phyloP scores from a whole-genome alignment of 495 filamentous ascomycete genomes.

The Hypoxylon subgilvum region DNA sequence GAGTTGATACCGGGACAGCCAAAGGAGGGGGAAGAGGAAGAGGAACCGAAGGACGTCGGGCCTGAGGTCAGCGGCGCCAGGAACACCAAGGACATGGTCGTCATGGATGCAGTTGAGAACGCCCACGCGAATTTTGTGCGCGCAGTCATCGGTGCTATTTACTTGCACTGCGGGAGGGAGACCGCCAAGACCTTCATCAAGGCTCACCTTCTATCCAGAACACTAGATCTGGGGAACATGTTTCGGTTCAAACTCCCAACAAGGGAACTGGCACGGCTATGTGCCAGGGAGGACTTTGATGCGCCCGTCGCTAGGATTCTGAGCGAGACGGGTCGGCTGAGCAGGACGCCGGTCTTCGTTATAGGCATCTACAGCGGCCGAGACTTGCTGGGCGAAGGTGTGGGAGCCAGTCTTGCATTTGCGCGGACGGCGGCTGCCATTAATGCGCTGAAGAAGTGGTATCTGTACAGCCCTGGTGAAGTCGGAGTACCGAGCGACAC shows the following conservation, averaged over 20 bases:
- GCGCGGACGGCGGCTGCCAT: conserved; percentile 80
- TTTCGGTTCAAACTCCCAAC: conserved; percentile 86
- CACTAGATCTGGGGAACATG: conserved; percentile 73
- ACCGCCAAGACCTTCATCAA: conserved; percentile 79
- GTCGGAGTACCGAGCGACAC: conserved; percentile 80
- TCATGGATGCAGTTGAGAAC: conserved; percentile 39
- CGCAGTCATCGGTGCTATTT: conserved; percentile 81
- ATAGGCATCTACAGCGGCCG: conserved; percentile 89
- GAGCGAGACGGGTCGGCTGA: conserved; percentile 83
- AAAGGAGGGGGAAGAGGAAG: conserved; percentile 7
- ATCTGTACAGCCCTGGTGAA: conserved; percentile 81
- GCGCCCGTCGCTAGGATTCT: conserved; percentile 83
- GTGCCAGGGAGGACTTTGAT: conserved; percentile 87
- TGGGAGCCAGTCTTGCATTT: conserved; percentile 74
- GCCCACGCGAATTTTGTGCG: conserved; percentile 70
- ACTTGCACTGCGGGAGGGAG: conserved; percentile 75
- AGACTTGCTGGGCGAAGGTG: conserved; percentile 88
- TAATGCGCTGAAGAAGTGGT: conserved; percentile 88
- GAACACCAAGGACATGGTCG: conserved; percentile 17
- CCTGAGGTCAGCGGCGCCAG: conserved; percentile 35
- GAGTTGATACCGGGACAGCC: conserved; percentile 50
- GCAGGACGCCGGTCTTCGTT: conserved; percentile 86
- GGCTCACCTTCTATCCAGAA: conserved; percentile 79
- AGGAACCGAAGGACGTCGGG: too few species aligned
- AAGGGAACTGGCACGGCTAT: conserved; percentile 78